Evolutionary conservation across 2,329 filamentous ascomycete species (phyloP).

Genomic region (Ophiostoma angusticollis): DNA sequence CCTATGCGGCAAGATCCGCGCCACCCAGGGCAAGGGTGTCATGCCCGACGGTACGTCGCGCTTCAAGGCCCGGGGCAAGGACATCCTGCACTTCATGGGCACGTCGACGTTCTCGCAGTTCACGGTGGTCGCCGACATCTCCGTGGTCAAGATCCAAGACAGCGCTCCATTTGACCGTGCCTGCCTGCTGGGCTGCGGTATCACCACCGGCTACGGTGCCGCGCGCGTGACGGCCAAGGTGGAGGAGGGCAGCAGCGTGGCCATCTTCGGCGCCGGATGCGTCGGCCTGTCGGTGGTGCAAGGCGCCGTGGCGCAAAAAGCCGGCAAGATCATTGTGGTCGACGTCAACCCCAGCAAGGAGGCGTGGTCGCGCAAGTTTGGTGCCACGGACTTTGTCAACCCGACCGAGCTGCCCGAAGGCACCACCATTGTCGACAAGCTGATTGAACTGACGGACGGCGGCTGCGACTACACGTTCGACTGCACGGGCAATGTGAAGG

Average conservation of each 20-base stretch:
- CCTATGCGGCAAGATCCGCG: slow-evolving; percentile 96
- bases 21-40: slow-evolving; percentile 86
- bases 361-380: slow-evolving; percentile 86
- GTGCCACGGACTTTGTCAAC: slow-evolving; percentile 94
- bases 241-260: slow-evolving; percentile 78
- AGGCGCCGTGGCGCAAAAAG: slow-evolving; percentile 76
- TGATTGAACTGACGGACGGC: slow-evolving; percentile 95
- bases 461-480: slow-evolving; percentile 99
- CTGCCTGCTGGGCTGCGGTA: slow-evolving; percentile 91
- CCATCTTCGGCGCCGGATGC: slow-evolving; percentile 90
- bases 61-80: slow-evolving; percentile 89
- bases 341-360: slow-evolving; percentile 81
- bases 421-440: slow-evolving; percentile 78
- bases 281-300: slow-evolving; percentile 93
- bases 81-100: slow-evolving; percentile 97
- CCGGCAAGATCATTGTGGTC: slow-evolving; percentile 60
- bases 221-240: slow-evolving; percentile 87
- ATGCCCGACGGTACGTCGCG: slow-evolving; percentile 96
- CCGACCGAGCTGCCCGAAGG: slow-evolving; percentile 58
- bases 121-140: slow-evolving; percentile 97
- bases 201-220: slow-evolving; percentile 95
- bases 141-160: slow-evolving; percentile 75
- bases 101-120: slow-evolving; percentile 98
- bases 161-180: slow-evolving; percentile 92
- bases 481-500: slow-evolving; percentile 92